Base-by-base conservation (phyloP, 2,329 filamentous ascomycete genomes). In the Aspergillus cejpii region DNA sequence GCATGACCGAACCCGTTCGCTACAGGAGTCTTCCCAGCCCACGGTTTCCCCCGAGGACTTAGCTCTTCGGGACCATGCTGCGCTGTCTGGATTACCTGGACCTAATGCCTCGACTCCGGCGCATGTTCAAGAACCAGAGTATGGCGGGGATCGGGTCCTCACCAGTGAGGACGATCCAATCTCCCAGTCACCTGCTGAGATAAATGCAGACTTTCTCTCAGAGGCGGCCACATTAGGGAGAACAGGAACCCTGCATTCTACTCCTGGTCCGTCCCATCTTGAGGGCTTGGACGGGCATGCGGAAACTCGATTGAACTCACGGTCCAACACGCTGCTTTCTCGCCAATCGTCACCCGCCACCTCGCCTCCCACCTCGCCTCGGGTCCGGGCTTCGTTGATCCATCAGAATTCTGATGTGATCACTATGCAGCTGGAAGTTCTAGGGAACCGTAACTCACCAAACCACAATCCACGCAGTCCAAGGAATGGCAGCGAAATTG, bases 321-420 rank as follows among this genome's bases (percentile, higher is more conserved):
- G 64, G 20, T 62, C 67, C 42, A 65, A 68, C 44, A 70, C 68
- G 1, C 53, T 70, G 1, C 65, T 67, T 31, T 70, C 68, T 29
- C 66, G 53, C 6, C 59, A 63, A 31, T 66, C 66, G 15, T 70
- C 66, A 29, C 63, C 67, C 6, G 62, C 61, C 33, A 64, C 66
- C n/a, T 69, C 67, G 7, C 66, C 66, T 12, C 65, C 64, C 21
- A 61, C 61, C 5, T 71, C 68, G 3, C 68, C 68, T 37, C 66
- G 61, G 5, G 65, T 71, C 15, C 58, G 68, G 38, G 68, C 68
- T 21, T 70, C 68, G 1, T 53, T 71, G 19, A 64, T 70, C 14
- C 67, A 70, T 46, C 66, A 69, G 37, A 67, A 67, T 42, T 65
- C 68, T 1, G 67, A 70, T 45, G 58, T 69, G 2, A 68, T 70